Evolutionary conservation across 2,329 filamentous ascomycete genomes (phyloP).

Genomic region (Alternaria ethzedia): DNA sequence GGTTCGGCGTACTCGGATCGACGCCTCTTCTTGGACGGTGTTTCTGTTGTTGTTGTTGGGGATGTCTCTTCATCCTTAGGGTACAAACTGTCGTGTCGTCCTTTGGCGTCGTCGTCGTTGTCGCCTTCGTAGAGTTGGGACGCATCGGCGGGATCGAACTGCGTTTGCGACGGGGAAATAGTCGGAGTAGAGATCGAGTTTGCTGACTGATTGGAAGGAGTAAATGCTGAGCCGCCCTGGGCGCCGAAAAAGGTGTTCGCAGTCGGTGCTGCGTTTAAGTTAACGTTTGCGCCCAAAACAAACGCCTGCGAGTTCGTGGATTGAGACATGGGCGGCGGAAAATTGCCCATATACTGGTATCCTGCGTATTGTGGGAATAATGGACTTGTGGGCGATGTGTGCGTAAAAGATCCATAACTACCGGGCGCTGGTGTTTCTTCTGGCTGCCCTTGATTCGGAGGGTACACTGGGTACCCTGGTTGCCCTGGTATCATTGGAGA

Average conservation of each 20-base stretch:
- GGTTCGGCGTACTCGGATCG: slow-evolving; percentile 27
- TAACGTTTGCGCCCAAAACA: not conserved
- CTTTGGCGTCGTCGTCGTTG: not conserved
- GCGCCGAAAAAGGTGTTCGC: not conserved
- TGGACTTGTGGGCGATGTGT: not conserved
- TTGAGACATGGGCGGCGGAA: not conserved
- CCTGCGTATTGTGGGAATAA: not conserved
- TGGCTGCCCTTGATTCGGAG: not conserved
- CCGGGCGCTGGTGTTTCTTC: not conserved
- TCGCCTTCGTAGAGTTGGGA: not conserved
- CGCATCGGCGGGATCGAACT: not conserved
- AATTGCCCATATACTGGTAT: not conserved
- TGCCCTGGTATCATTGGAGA: not conserved
- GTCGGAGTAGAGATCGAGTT: not conserved
- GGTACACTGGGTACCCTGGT: not conserved
- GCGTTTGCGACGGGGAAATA: slow-evolving; percentile 1
- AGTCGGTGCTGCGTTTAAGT: not conserved
- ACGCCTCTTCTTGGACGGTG: not conserved
- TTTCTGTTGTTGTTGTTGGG: not conserved
- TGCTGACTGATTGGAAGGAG: not conserved
- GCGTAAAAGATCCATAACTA: not conserved
- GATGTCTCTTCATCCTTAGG: not conserved
- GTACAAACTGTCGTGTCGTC: not conserved
- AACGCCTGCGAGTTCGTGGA: not conserved
- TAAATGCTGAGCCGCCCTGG: not conserved